Conservation (phyloP, 305 asterid genomes). For the Solanum aculeatissimum region DNA sequence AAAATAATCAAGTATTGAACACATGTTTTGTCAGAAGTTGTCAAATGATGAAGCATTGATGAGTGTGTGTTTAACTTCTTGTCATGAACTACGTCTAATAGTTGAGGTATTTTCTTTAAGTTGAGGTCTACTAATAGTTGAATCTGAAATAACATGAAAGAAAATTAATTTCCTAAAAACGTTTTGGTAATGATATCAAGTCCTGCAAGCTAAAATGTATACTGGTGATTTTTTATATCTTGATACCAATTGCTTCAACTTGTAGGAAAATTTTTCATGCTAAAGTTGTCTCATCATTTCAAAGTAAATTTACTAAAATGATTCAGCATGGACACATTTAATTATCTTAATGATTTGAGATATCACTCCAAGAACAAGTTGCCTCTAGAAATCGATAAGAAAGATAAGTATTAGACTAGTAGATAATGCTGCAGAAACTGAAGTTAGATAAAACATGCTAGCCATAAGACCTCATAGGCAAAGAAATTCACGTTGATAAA, state of each 20-base stretch:
- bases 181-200: neutral
- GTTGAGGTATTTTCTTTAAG: conserved; percentile 82
- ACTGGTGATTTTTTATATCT: neutral
- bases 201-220: neutral
- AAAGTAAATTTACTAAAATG: neutral
- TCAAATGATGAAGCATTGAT: neutral
- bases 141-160: conserved; percentile 34
- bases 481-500: neutral
- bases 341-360: conserved; percentile 42
- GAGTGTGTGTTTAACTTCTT: conserved; percentile 37
- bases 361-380: conserved; percentile 41
- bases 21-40: neutral
- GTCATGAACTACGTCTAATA: conserved; percentile 82
- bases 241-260: neutral
- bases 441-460: neutral
- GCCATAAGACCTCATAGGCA: neutral
- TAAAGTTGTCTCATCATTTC: neutral
- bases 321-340: neutral
- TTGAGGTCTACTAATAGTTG: conserved; percentile 91
- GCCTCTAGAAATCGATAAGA: conserved; percentile 24
- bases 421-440: neutral
- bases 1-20: neutral
- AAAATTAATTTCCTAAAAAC: neutral
- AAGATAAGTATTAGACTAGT: neutral
- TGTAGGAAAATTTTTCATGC: neutral